Percentiles rank a stretch among this genome's conserved stretches.
phyloP scores from a whole-genome alignment of 495 filamentous ascomycete species.

The Neurospora tetrasperma region DNA sequence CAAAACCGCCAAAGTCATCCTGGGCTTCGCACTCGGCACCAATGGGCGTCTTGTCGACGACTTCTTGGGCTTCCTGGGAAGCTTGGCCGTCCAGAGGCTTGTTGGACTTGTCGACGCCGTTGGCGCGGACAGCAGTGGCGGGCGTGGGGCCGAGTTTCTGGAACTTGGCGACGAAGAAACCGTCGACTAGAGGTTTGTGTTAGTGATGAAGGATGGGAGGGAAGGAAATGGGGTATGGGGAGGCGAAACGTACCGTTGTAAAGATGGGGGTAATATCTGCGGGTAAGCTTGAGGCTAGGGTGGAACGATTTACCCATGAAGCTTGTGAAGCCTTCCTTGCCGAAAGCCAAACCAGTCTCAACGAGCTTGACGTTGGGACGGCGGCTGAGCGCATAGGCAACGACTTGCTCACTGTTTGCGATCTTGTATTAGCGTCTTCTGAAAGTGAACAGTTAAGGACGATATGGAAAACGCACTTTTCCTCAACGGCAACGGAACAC shows the following conservation, averaged over 20 bases:
- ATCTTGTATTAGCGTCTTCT: constrained; percentile 66
- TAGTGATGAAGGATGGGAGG: not conserved
- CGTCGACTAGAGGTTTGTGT: constrained; percentile 49
- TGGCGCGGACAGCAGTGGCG: constrained; percentile 37
- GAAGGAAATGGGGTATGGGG: not conserved
- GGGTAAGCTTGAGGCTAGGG: constrained; percentile 70
- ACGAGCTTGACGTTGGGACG: constrained; percentile 90
- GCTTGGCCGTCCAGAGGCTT: constrained; percentile 9
- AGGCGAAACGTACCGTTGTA: constrained; percentile 47
- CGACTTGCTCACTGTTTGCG: constrained; percentile 83
- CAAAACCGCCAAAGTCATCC: constrained; percentile 69
- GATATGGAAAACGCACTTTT: constrained; percentile 18
- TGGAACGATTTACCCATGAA: constrained; percentile 88
- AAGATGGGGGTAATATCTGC: constrained; percentile 85
- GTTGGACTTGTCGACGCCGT: constrained; percentile 26
- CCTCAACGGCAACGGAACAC: constrained; percentile 38
- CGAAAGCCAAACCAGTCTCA: constrained; percentile 86
- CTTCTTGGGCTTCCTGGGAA: constrained; percentile 23
- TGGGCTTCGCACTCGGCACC: constrained; percentile 31
- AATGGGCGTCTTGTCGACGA: constrained; percentile 42
- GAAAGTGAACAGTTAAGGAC: constrained; percentile 29
- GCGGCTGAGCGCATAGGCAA: constrained; percentile 82
- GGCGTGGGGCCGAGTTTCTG: constrained; percentile 80
- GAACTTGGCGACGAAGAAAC: constrained; percentile 96
- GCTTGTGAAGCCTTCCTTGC: constrained; percentile 77